Evolutionary conservation across 2,329 filamentous ascomycete genomes (phyloP).

Genomic region (Colletotrichum melonis): DNA sequence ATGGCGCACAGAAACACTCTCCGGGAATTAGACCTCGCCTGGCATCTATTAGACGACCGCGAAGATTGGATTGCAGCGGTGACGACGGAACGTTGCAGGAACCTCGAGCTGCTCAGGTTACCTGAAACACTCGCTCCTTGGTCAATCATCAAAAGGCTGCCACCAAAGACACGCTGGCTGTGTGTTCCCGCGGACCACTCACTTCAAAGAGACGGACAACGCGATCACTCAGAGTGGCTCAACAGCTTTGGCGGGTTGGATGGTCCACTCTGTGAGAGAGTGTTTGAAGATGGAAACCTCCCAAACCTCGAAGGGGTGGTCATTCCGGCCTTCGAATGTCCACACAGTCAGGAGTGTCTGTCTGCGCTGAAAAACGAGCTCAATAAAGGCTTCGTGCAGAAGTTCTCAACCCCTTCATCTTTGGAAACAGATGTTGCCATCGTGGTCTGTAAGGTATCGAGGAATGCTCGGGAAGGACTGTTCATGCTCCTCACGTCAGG

Average conservation of each 20-base stretch:
- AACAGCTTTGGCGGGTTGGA: no score
- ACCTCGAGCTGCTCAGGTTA: neutral
- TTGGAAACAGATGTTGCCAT: neutral
- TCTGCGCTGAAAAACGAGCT: neutral
- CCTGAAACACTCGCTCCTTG: no score
- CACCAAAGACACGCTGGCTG: no score
- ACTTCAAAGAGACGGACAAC: no score
- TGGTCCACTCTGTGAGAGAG: no score
- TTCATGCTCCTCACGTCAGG: neutral
- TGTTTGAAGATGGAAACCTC: no score
- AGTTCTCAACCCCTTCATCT: neutral
- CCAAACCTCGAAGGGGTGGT: no score
- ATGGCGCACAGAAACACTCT: neutral
- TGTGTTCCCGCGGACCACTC: no score
- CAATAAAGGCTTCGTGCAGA: neutral
- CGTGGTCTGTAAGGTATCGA: neutral
- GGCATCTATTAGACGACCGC: neutral
- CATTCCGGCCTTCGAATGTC: no score
- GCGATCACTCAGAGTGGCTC: no score
- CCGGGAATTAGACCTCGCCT: neutral
- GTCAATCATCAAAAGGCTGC: no score
- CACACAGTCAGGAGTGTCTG: neutral
- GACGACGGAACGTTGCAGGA: neutral
- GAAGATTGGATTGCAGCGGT: neutral
- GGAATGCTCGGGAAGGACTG: neutral